These are phyloP conservation scores for Mesotaenium endlicherianum DNA, from an alignment of 139 green algal genomes.

Conservation along the genomic window DNA sequence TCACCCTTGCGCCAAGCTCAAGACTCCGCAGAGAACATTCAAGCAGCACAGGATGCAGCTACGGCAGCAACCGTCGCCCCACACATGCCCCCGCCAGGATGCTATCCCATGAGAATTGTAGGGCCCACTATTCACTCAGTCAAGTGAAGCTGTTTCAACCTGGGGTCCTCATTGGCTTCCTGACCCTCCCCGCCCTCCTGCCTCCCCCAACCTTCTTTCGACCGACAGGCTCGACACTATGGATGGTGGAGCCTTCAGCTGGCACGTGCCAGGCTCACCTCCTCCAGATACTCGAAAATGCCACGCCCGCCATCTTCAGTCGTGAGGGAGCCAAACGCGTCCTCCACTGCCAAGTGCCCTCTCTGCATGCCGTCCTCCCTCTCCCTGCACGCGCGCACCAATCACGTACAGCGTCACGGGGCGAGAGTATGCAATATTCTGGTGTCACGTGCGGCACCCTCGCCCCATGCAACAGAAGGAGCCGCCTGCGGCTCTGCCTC, in stretches of 20 bases:
- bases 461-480: no score
- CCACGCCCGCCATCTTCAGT: neutral
- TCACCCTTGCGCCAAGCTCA: no score
- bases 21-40: no score
- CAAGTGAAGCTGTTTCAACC: neutral
- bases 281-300: constrained; percentile 61
- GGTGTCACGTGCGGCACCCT: no score
- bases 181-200: neutral
- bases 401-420: neutral
- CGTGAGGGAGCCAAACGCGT: neutral
- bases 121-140: neutral
- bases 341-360: neutral
- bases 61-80: no score
- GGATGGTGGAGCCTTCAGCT: no score
- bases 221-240: no score
- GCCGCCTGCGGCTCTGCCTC: no score
- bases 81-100: neutral
- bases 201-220: neutral
- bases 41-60: no score
- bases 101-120: neutral
- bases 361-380: neutral
- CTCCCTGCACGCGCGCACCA: neutral
- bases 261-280: no score
- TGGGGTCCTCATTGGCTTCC: neutral
- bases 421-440: no score